Evolutionary conservation across 2,329 filamentous ascomycete species (phyloP).

Genomic region (Fragosphaeria purpurea): DNA sequence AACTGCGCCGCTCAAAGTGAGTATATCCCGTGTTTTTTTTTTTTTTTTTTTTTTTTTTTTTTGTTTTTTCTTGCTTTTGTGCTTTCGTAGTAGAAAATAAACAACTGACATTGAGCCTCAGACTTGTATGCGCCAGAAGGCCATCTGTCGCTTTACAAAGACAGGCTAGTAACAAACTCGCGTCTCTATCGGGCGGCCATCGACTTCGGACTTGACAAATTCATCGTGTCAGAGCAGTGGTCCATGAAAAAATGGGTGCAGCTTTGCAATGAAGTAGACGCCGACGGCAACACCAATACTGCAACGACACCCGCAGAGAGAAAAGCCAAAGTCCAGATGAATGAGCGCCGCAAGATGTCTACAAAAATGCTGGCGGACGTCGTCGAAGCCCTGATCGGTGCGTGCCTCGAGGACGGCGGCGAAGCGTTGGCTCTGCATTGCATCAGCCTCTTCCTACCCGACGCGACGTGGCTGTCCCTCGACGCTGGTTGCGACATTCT

Average conservation of each 20-base stretch:
- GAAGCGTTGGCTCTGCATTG: constrained; percentile 52
- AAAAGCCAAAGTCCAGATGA: constrained; percentile 6
- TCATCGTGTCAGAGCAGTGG: constrained; percentile 59
- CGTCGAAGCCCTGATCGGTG: constrained; percentile 75
- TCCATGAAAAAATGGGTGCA: constrained; percentile 65
- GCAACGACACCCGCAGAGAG: too few relatives aligned
- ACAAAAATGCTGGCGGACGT: constrained; percentile 82
- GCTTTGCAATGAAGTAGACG: constrained; percentile 31
- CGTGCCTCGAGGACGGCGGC: constrained; percentile 60
- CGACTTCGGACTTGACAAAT: constrained; percentile 56
- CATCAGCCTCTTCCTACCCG: constrained; percentile 55
- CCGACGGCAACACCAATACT: neutral
- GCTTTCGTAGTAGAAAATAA: constrained; percentile 16
- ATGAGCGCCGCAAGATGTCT: constrained; percentile 37
- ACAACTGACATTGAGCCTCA: too few relatives aligned
- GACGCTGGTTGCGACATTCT: constrained; percentile 31
- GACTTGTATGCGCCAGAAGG: constrained; percentile 67
- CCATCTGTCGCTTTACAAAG: constrained; percentile 58
- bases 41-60: neutral
- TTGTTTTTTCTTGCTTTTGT: neutral
- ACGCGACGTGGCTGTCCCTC: constrained; percentile 44
- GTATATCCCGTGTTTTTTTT: constrained; percentile 13
- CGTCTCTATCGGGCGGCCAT: constrained; percentile 58
- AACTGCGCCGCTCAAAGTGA: constrained; percentile 49
- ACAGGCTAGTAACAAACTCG: constrained; percentile 62